Conservation (phyloP, 805 yeast genomes). For the Kluyveromyces starmeri region DNA sequence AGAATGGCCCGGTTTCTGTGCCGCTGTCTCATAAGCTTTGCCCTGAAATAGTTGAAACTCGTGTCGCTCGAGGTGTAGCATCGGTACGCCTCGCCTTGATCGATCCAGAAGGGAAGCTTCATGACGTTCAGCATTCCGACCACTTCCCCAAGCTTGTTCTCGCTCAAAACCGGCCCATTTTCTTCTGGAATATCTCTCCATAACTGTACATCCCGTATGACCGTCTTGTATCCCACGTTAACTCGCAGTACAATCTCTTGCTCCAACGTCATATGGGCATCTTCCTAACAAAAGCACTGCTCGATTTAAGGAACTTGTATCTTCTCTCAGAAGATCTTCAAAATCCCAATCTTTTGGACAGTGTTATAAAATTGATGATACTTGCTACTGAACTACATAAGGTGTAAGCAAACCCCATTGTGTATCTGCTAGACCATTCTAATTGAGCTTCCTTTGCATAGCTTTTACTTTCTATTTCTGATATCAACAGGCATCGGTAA, state of each 20-base stretch:
- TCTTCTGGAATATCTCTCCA: slow-evolving; percentile 12
- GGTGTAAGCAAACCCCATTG: no score
- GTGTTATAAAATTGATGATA: no score
- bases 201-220: slow-evolving; percentile 23
- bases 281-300: no score
- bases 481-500: no score
- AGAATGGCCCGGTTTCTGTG: slow-evolving; percentile 19
- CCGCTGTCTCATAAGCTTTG: slow-evolving; percentile 15
- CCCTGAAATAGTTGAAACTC: slow-evolving; percentile 20
- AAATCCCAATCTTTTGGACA: no score
- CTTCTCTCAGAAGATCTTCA: no score
- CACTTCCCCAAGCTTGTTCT: slow-evolving; percentile 1
- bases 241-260: slow-evolving; percentile 11
- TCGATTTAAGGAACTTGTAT: no score
- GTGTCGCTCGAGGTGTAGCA: slow-evolving; percentile 23
- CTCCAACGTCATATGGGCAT: slow-evolving; percentile 4
- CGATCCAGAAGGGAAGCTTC: slow-evolving; percentile 24
- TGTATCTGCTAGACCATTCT: no score
- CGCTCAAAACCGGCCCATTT: not conserved
- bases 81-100: slow-evolving; percentile 4
- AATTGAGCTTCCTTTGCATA: no score
- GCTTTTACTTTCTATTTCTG: no score
- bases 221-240: slow-evolving; percentile 17
- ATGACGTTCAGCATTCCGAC: slow-evolving; percentile 11
- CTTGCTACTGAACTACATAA: no score